Conservation (phyloP, 768 basidiomycete genomes). For the Psilocybe cubensis region DNA sequence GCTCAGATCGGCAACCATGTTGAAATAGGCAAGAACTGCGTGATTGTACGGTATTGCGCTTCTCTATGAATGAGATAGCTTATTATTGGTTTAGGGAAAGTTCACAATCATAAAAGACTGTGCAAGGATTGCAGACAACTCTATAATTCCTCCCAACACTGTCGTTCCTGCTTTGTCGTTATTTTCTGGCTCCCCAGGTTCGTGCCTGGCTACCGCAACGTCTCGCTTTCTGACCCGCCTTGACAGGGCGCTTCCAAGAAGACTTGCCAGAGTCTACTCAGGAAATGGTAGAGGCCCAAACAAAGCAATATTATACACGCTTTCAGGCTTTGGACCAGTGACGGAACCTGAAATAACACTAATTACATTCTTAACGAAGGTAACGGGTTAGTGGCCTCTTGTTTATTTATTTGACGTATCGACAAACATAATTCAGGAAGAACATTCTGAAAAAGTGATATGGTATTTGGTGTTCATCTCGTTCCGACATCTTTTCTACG, state of each 20-base stretch:
- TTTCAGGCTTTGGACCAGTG: conserved; percentile 58
- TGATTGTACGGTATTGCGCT: conserved; percentile 70
- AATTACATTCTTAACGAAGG: neutral
- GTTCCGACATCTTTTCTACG: no score
- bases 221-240: neutral
- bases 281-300: conserved; percentile 84
- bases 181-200: conserved; percentile 91
- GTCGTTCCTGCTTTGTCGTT: conserved; percentile 88
- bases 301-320: conserved; percentile 83
- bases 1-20: conserved; percentile 94
- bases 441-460: no score
- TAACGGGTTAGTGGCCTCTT: no score
- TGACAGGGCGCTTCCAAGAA: conserved; percentile 74
- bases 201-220: conserved; percentile 15
- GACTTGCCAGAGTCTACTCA: conserved; percentile 94
- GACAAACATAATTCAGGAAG: no score
- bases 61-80: neutral
- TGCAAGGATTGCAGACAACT: conserved; percentile 86
- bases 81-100: conserved; percentile 67
- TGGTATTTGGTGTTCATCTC: no score
- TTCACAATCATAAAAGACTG: conserved; percentile 98
- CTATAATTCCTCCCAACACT: conserved; percentile 88
- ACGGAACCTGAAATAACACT: neutral
- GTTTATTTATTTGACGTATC: no score
- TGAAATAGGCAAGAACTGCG: conserved; percentile 93